Percentiles rank a stretch among this genome's conserved stretches.
Evolutionary conservation across 805 yeast species (phyloP).

Genomic region (Ogataea wickerhamii): DNA sequence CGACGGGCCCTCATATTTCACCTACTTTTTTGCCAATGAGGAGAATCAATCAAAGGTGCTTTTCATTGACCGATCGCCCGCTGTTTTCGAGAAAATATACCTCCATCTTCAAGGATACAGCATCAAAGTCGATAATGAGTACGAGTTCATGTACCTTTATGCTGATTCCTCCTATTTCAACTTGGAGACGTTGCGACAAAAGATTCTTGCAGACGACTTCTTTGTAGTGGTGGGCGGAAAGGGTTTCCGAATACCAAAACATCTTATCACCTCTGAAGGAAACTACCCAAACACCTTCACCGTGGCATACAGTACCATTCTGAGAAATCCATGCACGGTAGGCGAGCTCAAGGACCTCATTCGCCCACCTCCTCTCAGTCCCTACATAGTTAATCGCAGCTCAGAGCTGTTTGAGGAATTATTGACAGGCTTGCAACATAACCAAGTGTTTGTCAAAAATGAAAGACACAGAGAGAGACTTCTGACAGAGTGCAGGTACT

Average conservation of each 20-base stretch:
- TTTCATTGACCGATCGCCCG: constrained; percentile 72
- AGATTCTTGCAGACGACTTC: constrained; percentile 51
- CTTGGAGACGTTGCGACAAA: constrained; percentile 50
- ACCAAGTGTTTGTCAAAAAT: constrained; percentile 41
- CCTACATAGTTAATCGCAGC: constrained; percentile 50
- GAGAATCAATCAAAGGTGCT: constrained; percentile 40
- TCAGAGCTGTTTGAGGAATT: constrained; percentile 53
- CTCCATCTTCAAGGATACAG: constrained; percentile 80
- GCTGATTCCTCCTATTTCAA: constrained; percentile 72
- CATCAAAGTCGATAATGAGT: constrained; percentile 55
- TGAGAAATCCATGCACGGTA: constrained; percentile 40
- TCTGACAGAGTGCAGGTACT: constrained; percentile 70
- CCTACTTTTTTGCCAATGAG: constrained; percentile 54
- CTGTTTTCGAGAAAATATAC: constrained; percentile 61
- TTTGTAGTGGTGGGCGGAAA: constrained; percentile 56
- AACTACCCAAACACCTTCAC: constrained; percentile 77
- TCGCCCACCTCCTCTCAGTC: constrained; percentile 77
- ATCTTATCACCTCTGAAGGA: constrained; percentile 54
- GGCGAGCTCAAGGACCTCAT: constrained; percentile 44
- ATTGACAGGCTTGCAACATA: constrained; percentile 54
- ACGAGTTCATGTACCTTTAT: constrained; percentile 57
- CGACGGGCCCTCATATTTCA: constrained; percentile 87
- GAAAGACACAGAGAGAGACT: constrained; percentile 56
- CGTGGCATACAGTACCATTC: constrained; percentile 51
- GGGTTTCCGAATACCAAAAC: constrained; percentile 56